Conservation (phyloP, 1,139 yeast genomes). For the Oligophagozyma castellii region DNA sequence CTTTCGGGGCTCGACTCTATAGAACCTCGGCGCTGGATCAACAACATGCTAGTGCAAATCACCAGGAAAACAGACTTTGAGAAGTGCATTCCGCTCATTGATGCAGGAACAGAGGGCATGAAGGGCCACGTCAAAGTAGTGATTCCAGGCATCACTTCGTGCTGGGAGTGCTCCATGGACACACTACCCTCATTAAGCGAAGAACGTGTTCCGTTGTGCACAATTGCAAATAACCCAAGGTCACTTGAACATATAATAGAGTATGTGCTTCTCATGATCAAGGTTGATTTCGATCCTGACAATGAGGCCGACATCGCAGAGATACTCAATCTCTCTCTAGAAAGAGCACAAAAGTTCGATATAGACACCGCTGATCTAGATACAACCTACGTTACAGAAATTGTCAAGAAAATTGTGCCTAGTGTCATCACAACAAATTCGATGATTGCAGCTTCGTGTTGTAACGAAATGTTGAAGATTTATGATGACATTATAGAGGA, state of each 20-base stretch:
- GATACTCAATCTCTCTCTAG: conserved; percentile 42
- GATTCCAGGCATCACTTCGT: conserved; percentile 70
- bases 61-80: conserved; percentile 41
- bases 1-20: conserved; percentile 85
- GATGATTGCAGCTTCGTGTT: conserved; percentile 79
- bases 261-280: conserved; percentile 71
- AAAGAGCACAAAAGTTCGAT: conserved; percentile 49
- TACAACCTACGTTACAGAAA: conserved; percentile 61
- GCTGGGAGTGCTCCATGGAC: conserved; percentile 86
- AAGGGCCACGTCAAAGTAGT: conserved; percentile 86
- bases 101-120: conserved; percentile 95
- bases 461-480: conserved; percentile 75
- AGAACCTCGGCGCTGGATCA: conserved; percentile 88
- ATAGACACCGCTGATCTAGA: conserved; percentile 55
- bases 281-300: conserved; percentile 71
- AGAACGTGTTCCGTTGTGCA: conserved; percentile 64
- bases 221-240: conserved; percentile 88
- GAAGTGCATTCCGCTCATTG: conserved; percentile 65
- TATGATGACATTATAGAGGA: conserved; percentile 27
- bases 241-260: conserved; percentile 91
- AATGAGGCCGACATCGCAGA: conserved; percentile 51
- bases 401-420: conserved; percentile 84
- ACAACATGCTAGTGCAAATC: conserved; percentile 53
- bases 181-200: conserved; percentile 51
- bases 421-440: conserved; percentile 94